Evolutionary conservation across 73 alveolate genomes (phyloP), one percentile per base, ranked within the genome.

Genomic region (Halteria grandinella): DNA sequence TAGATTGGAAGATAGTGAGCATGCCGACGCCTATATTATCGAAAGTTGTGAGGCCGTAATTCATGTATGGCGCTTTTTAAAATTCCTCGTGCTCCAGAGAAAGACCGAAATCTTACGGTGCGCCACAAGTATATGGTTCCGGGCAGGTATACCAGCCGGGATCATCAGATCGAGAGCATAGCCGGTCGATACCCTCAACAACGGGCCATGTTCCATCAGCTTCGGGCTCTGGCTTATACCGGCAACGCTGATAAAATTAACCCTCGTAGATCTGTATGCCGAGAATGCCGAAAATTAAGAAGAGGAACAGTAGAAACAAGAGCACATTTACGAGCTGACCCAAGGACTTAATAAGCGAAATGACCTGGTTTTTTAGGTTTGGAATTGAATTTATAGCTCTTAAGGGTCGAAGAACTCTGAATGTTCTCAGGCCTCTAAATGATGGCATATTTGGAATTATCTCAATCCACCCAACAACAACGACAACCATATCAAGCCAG

Each of bases 251-350:
- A 37, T 83, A 75, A 41, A 83, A 75, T 8, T 64, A 55, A 25
- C 98, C 98, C 18, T 62, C 23, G 57, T 77, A 91, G 11, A 76
- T 37, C 71, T 91, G 86, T 1, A 89, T 57, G 0, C 96, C 98
- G 17, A 78, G 24, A 24, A 91, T 89, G 14, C 90, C 95, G 75
- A 89, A 91, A 0, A 91, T 37, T 8, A 89, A 64, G 25, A 89
- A 48, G 5, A 79, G 33, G 62, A 89, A 89, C 48, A 87, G 15
- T 24, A 91, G 31, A 39, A 91, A 78, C 44, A 85, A 27, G 24
- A 77, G 60, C 6, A 72, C 87, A 55, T 85, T 84, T 8, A 78
- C 94, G 44, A 91, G 72, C 40, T 90, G 40, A 0, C 89, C 83
- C 2, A 89, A 49, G 0, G 97, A 89, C 34, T 50, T 86, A 10